Conservation (phyloP, 106 monocot species). For the Acanthochlamys bracteata region DNA sequence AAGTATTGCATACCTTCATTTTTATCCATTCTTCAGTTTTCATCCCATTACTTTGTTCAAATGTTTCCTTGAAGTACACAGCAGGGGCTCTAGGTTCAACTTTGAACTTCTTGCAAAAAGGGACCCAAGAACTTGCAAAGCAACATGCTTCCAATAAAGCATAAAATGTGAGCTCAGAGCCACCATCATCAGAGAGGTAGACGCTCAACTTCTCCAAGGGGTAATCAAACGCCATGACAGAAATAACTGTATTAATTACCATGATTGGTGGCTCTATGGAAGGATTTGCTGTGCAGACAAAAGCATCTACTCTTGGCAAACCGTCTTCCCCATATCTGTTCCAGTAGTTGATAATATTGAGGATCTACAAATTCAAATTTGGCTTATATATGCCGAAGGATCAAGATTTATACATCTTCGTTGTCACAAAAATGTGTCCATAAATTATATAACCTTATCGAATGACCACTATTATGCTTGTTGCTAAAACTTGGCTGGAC, state of each 20-base stretch:
- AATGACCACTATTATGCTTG: no score
- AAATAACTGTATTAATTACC: conserved; percentile 5
- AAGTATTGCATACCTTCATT: conserved; percentile 6
- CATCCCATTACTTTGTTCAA: background rate
- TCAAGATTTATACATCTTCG: no score
- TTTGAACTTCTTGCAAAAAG: conserved; percentile 9
- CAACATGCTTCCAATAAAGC: conserved; percentile 3
- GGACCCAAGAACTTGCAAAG: conserved; percentile 10
- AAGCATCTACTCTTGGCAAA: conserved; percentile 1
- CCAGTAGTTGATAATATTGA: background rate
- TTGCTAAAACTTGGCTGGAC: no score
- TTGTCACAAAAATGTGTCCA: no score
- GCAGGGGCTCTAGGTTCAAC: conserved; percentile 9
- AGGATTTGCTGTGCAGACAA: conserved; percentile 11
- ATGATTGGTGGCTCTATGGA: background rate
- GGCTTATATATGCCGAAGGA: no score
- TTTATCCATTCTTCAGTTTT: background rate
- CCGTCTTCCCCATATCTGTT: conserved; percentile 1
- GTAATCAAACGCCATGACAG: conserved; percentile 10
- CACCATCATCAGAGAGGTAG: conserved; percentile 15
- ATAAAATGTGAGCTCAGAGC: conserved; percentile 17
- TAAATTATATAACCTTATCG: no score
- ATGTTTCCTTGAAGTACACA: background rate
- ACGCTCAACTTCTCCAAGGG: conserved; percentile 9
- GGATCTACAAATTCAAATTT: no score